Conservation (phyloP, 1,284 basidiomycete genomes). For the Vanrija humicola region DNA sequence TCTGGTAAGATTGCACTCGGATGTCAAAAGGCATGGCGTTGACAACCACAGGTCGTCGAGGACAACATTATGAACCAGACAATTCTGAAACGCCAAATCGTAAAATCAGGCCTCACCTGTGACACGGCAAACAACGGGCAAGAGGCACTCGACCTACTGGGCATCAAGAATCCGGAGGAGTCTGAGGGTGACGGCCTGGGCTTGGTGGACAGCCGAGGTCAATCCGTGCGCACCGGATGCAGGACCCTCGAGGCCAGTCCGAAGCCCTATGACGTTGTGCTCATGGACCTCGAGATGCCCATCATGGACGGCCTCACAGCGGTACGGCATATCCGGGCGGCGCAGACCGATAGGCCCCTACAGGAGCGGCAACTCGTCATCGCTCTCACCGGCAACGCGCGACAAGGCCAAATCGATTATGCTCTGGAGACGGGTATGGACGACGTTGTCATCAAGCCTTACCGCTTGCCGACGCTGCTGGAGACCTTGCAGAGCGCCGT, state of each 20-base stretch:
- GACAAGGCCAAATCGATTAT: slow-evolving; percentile 37
- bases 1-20: too few relatives aligned
- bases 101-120: slow-evolving; percentile 41
- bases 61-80: slow-evolving; percentile 52
- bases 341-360: neutral
- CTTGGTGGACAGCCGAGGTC: neutral
- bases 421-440: slow-evolving; percentile 29
- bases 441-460: slow-evolving; percentile 29
- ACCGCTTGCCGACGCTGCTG: slow-evolving; percentile 20
- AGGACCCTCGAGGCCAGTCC: slow-evolving; percentile 1
- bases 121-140: slow-evolving; percentile 47
- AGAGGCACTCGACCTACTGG: slow-evolving; percentile 40
- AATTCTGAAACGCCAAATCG: slow-evolving; percentile 48
- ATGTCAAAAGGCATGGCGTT: too few relatives aligned
- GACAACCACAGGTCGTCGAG: slow-evolving; percentile 30
- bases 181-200: too few relatives aligned
- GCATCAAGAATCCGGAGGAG: neutral
- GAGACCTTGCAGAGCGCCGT: slow-evolving; percentile 5
- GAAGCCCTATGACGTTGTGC: slow-evolving; percentile 18
- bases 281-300: slow-evolving; percentile 38
- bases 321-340: slow-evolving; percentile 32
- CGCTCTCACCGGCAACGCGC: slow-evolving; percentile 44
- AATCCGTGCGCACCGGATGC: neutral
- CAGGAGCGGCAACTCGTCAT: slow-evolving; percentile 38
- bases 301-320: slow-evolving; percentile 47